Evolutionary conservation across 768 basidiomycete genomes (phyloP).

Genomic region (Dentipellis fragilis): DNA sequence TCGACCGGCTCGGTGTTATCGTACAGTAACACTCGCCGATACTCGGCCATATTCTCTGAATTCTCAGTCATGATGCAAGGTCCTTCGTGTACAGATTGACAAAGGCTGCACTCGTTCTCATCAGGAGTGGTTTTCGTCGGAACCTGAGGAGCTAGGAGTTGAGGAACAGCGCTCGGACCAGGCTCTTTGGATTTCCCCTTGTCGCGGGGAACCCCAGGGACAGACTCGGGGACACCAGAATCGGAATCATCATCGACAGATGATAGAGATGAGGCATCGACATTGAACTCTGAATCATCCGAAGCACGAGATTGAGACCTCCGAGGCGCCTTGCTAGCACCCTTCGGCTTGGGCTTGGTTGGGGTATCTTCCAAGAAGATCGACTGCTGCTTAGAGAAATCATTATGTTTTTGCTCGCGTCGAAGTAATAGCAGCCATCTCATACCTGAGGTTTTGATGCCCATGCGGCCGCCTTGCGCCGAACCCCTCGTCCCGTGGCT

Average conservation of each 20-base stretch:
- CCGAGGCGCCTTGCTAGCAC: constrained; percentile 20
- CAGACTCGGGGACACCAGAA: not conserved
- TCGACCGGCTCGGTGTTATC: constrained; percentile 62
- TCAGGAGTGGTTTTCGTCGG: constrained; percentile 8
- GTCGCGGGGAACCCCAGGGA: not conserved
- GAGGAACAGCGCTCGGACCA: too few relatives aligned
- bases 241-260: constrained; percentile 7
- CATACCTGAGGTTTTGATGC: constrained; percentile 28
- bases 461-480: constrained; percentile 53
- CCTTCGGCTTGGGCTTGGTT: constrained; percentile 22
- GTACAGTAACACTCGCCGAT: constrained; percentile 53
- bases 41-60: constrained; percentile 59
- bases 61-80: constrained; percentile 55
- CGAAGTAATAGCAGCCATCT: constrained; percentile 13
- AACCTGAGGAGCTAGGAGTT: too few relatives aligned
- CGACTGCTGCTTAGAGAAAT: constrained; percentile 15
- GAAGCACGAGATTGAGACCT: constrained; percentile 21
- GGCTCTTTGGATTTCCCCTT: too few relatives aligned
- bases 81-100: constrained; percentile 31
- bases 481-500: constrained; percentile 62
- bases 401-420: not conserved
- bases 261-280: constrained; percentile 3
- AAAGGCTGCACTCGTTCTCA: constrained; percentile 45
- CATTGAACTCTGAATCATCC: constrained; percentile 33
- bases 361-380: constrained; percentile 28